Conservation (phyloP, 371 early-diverging fungal species). For the Mucor irregularis region DNA sequence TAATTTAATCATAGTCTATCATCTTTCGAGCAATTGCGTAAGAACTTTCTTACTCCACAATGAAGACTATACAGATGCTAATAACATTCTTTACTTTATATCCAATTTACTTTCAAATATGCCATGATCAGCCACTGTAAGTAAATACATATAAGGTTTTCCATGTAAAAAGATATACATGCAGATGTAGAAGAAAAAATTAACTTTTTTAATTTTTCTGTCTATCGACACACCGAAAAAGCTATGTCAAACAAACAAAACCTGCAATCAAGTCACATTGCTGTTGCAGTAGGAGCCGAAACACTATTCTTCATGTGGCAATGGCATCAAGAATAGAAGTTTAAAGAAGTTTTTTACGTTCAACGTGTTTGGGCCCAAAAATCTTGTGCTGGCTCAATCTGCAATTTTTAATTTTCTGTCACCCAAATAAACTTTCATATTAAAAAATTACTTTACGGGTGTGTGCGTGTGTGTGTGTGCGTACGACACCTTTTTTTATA, state of each 20-base stretch:
- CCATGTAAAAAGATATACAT: no score
- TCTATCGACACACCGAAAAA: no score
- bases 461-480: not conserved
- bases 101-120: not conserved
- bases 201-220: no score
- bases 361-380: no score
- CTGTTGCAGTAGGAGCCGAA: not conserved
- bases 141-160: not conserved
- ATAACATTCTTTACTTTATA: not conserved
- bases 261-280: not conserved
- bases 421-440: not conserved
- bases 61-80: not conserved
- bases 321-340: not conserved
- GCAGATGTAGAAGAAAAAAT: no score
- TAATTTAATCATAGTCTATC: not conserved
- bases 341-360: not conserved
- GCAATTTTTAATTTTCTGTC: no score
- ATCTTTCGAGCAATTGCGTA: conserved; percentile 11
- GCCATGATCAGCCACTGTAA: conserved; percentile 7
- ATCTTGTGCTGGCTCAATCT: no score
- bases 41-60: not conserved
- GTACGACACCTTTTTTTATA: not conserved
- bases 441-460: no score
- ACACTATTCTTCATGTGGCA: not conserved
- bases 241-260: not conserved